Evolutionary conservation across 306 rosid genomes (phyloP), one percentile per base, ranked within the genome.

Genomic region (Quillaja saponaria): DNA sequence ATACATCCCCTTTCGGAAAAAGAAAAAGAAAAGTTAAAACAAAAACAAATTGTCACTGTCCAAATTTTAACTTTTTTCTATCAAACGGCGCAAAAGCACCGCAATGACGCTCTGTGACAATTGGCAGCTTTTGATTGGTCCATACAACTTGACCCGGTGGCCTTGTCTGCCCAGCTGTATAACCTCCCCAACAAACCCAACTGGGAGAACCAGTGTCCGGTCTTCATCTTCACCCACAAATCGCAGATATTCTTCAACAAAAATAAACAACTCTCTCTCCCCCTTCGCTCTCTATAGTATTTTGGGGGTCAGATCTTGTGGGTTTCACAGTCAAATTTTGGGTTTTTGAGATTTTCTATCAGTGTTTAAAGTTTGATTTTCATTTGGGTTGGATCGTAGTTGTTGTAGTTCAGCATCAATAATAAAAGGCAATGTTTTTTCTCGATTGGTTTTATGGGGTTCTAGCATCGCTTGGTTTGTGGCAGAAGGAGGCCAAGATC

Each of bases 401-500:
- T 62, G 28, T 42, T 35, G 49, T 41, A 54, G 61, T 77, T 66
- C 31, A 8, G 40, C 40, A 17, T 20, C 60, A 42, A 44, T 7
- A 13, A 33, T 51, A 34, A 61, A 54, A 46, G 46, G 63, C 56
- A 1, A 89, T 89, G 96, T 86, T 90, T 74, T 67, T 90, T 74
- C 15, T 80, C 0, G 95, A 90, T 82, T 90, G 96, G 96, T 84
- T 90, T 61, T 86, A 90, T 57, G 96, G 95, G 20, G 65, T 90
- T 80, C 82, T 90, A 52, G 89, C 96, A 3, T 90, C 96, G 19
- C 89, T 86, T n/a, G 96, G 96, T 0, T 56, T 90, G 33, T 90
- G 96, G 95, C 95, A 90, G 68, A 90, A 90, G 69, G 96, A 90
- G 78, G 96, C 96, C 33, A 90, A 90, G 87, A 90, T 90, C 89